Conservation (phyloP, 176 grass and related monocot species). For the Eleusine coracana region DNA sequence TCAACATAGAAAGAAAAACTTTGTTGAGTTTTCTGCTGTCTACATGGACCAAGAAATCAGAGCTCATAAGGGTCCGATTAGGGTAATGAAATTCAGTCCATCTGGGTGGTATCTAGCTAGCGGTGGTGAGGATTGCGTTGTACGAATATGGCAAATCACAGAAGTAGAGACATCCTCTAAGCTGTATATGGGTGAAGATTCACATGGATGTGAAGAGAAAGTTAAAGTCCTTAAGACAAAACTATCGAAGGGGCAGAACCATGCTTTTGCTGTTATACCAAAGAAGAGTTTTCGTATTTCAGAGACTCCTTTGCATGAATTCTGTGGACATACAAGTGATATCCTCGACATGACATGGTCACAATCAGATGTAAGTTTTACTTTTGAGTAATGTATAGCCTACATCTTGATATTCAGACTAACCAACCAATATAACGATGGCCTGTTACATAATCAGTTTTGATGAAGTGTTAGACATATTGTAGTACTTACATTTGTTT, state of each 20-base stretch:
- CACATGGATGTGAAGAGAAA: constrained; percentile 42
- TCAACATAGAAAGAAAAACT: constrained; percentile 59
- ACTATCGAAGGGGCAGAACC: constrained; percentile 39
- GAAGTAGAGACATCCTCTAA: constrained; percentile 60
- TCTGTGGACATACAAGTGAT: constrained; percentile 67
- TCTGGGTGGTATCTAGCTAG: constrained; percentile 89
- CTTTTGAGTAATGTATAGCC: not conserved
- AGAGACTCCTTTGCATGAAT: constrained; percentile 71
- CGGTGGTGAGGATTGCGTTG: constrained; percentile 81
- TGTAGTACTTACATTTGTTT: constrained; percentile 15
- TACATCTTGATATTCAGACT: not conserved
- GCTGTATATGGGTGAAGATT: constrained; percentile 38
- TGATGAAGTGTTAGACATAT: not conserved
- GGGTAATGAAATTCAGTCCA: constrained; percentile 76
- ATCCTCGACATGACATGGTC: constrained; percentile 95
- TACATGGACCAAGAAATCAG: constrained; percentile 85
- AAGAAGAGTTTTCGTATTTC: constrained; percentile 65
- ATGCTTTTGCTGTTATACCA: constrained; percentile 61
- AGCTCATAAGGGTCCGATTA: constrained; percentile 87
- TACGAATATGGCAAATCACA: constrained; percentile 78
- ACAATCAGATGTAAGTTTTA: constrained; percentile 69
- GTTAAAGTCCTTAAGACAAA: constrained; percentile 49
- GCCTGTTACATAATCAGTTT: not conserved
- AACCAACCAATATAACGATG: not conserved
- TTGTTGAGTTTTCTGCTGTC: constrained; percentile 74